Evolutionary conservation across 179 eudicot genomes (phyloP).

Genomic region (Beta corolliflora): DNA sequence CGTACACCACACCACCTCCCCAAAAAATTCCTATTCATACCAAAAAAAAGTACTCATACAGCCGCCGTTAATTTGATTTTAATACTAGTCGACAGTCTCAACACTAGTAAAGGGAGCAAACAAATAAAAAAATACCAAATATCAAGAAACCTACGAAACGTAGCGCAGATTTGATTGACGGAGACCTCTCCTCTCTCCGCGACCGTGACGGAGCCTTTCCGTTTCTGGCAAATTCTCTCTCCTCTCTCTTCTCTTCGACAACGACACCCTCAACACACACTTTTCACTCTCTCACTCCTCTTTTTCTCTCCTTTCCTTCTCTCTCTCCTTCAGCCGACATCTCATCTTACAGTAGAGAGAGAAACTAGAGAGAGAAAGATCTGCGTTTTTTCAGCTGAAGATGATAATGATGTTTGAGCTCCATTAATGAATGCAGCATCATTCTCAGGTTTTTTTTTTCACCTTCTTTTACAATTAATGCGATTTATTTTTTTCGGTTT

Average conservation of each 20-base stretch:
- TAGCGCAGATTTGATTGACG: slow-evolving; percentile 21
- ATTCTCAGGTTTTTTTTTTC: not conserved
- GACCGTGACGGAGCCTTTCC: slow-evolving; percentile 23
- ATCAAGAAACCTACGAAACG: not conserved
- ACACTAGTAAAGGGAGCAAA: no score
- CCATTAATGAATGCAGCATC: slow-evolving; percentile 22
- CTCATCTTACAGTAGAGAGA: slow-evolving; percentile 13
- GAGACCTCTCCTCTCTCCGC: slow-evolving; percentile 6
- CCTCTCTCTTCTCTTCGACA: not conserved
- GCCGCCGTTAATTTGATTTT: slow-evolving; percentile 15
- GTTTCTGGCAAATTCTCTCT: slow-evolving; percentile 18
- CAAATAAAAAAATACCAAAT: not conserved
- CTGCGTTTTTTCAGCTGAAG: not conserved
- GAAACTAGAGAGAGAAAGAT: slow-evolving; percentile 17
- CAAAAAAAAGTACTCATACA: not conserved
- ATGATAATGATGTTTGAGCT: slow-evolving; percentile 15
- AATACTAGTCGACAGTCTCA: no score
- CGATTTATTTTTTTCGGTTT: not conserved
- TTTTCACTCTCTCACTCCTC: not conserved
- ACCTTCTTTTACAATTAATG: slow-evolving; percentile 10
- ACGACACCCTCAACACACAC: not conserved
- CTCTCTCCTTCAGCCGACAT: slow-evolving; percentile 17
- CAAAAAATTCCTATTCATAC: no score
- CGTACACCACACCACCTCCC: not conserved
- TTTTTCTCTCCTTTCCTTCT: not conserved